Base-by-base conservation (phyloP, 352 stramenopile genomes). In the Phytophthora rubi region DNA sequence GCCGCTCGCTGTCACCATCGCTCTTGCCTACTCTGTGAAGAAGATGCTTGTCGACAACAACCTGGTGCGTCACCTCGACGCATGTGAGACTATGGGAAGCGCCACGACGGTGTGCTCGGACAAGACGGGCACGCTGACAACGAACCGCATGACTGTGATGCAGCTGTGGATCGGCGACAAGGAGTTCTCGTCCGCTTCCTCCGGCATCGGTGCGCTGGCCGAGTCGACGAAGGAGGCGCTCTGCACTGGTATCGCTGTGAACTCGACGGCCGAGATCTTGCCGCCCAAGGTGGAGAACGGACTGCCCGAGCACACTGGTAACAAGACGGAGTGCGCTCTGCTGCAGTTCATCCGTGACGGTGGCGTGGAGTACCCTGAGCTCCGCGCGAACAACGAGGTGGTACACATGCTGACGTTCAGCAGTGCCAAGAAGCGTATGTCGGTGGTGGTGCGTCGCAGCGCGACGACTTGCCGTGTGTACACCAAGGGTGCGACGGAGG, bases 121-220 rank as follows among this genome's bases (percentile, higher is more conserved):
- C 75, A 97, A 94, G 81, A 97, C 88, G 6, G 98, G 97, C 15
- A 99, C 97, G 48, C 81, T 99, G 6, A 99, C 98, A 3, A 99
- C 94, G 59, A 99, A 99, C 71, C 83, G 92, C 18, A 99, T 99
- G 97, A 98, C 97, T 28, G 91, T 99, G 28, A 90, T 97, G 71
- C 68, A 92, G 56, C 71, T 80, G 52, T 95, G 85, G 80, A 71
- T 93, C 44, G 89, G 77, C 30, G 77, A 76, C 28, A 15, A 76
- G 23, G 82, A 90, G 55, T 90, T 85, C 52, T 75, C 68, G 21
- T 76, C 76, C 21, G 75, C 80, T 28, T 52, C 48, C 12, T 62
- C 70, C 7, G 76, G 69, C 18, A 18, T 77, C 5, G 62, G 57
- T 6, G 55, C 67, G 4, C 68, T 86, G 47, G 77, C 67, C 8